Conservation (phyloP, 106 monocot genomes). For the Dendrobium catenatum region DNA sequence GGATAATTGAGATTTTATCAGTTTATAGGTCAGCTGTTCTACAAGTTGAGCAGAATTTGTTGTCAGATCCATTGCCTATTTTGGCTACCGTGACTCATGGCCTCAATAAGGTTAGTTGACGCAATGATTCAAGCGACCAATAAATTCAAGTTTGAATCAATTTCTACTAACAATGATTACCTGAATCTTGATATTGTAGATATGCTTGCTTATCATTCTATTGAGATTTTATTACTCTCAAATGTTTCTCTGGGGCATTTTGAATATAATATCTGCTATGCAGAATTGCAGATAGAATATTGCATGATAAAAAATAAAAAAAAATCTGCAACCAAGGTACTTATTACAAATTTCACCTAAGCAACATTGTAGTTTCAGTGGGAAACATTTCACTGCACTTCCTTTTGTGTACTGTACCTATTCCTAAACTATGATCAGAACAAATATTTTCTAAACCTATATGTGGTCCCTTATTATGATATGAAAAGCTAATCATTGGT, state of each 20-base stretch:
- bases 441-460: not conserved
- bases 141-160: not conserved
- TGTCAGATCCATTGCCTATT: slow-evolving; percentile 85
- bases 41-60: slow-evolving; percentile 89
- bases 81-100: slow-evolving; percentile 77
- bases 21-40: slow-evolving; percentile 84
- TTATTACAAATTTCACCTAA: not conserved
- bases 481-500: not conserved
- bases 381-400: not conserved
- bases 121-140: not conserved
- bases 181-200: not conserved
- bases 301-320: no score
- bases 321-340: not conserved
- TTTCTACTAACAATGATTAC: not conserved
- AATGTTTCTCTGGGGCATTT: not conserved
- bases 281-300: no score
- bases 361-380: not conserved
- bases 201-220: not conserved
- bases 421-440: not conserved
- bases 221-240: not conserved
- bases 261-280: not conserved
- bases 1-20: slow-evolving; percentile 86
- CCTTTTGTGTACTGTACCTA: not conserved
- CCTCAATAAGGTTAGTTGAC: slow-evolving; percentile 63
- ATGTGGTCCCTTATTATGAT: not conserved